phyloP scores from a whole-genome alignment of 306 rosid genomes.

The Lathyrus aphaca region DNA sequence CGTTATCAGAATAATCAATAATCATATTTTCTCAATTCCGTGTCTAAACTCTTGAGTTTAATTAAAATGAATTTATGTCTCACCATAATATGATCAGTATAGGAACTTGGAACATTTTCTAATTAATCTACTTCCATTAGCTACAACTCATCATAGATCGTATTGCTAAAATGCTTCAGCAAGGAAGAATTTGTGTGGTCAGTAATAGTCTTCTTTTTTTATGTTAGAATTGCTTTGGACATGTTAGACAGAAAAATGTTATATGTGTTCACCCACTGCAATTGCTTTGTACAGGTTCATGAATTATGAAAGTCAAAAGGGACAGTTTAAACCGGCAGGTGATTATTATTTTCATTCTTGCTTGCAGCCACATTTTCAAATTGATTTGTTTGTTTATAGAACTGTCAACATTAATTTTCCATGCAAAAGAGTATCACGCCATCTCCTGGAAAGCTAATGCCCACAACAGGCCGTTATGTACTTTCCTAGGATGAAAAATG shows the following conservation, averaged over 20 bases:
- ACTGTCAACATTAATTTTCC: slow-evolving; percentile 26
- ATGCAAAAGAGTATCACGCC: slow-evolving; percentile 25
- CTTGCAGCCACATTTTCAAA: slow-evolving; percentile 33
- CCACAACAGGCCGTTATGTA: slow-evolving; percentile 33
- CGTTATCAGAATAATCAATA: background rate
- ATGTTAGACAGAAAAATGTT: slow-evolving; percentile 29
- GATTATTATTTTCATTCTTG: slow-evolving; percentile 33
- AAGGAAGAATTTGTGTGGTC: slow-evolving; percentile 92
- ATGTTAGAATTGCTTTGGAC: slow-evolving; percentile 26
- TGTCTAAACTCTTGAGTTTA: background rate
- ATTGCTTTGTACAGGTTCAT: too few relatives aligned
- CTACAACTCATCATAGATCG: slow-evolving; percentile 86
- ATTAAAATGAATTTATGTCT: slow-evolving; percentile 16
- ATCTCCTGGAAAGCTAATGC: slow-evolving; percentile 24
- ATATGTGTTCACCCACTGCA: slow-evolving; percentile 36
- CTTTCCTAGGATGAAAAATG: slow-evolving; percentile 19
- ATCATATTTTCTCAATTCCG: background rate
- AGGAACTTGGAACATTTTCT: slow-evolving; percentile 42
- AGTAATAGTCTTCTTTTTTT: slow-evolving; percentile 42
- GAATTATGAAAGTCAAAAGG: slow-evolving; percentile 90
- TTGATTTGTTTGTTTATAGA: slow-evolving; percentile 32
- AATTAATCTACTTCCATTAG: slow-evolving; percentile 44
- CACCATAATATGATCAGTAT: slow-evolving; percentile 29
- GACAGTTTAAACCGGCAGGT: slow-evolving; percentile 79
- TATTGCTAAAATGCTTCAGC: slow-evolving; percentile 85